Conservation (phyloP, 2,329 filamentous ascomycete genomes). For the Thielaviopsis musarum region DNA sequence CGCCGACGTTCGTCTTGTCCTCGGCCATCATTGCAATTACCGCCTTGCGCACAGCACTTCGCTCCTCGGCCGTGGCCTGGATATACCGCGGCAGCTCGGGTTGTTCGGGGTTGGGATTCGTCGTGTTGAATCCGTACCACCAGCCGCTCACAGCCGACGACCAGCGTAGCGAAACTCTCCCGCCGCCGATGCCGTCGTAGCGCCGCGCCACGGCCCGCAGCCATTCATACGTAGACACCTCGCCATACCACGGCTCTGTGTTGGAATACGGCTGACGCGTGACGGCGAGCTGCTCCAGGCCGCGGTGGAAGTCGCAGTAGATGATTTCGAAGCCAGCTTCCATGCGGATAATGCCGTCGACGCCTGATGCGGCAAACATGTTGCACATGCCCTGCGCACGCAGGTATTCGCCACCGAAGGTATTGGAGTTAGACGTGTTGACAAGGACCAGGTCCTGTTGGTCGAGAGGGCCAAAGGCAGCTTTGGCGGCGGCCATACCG, state of each 20-base stretch:
- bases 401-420: conserved; percentile 23
- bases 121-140: conserved; percentile 34
- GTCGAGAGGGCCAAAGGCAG: conserved; percentile 47
- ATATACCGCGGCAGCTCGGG: conserved; percentile 21
- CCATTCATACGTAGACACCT: conserved; percentile 23
- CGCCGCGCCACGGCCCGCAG: conserved; percentile 25
- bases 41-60: conserved; percentile 24
- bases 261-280: conserved; percentile 17
- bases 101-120: conserved; percentile 22
- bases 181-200: conserved; percentile 28
- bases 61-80: conserved; percentile 17
- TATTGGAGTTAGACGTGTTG: conserved; percentile 17
- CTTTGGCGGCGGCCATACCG: conserved; percentile 52
- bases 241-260: conserved; percentile 6
- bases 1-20: conserved; percentile 2
- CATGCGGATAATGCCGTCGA: conserved; percentile 51
- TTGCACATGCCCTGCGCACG: conserved; percentile 41
- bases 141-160: conserved; percentile 34
- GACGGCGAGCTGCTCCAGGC: conserved; percentile 22
- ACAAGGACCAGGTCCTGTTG: conserved; percentile 46
- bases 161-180: conserved; percentile 28
- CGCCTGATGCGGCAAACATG: conserved; percentile 33
- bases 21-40: conserved; percentile 23
- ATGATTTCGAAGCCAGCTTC: conserved; percentile 58
- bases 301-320: conserved; percentile 41